phyloP scores from a whole-genome alignment of 148 eudicot genomes.

The Spergularia marina region DNA sequence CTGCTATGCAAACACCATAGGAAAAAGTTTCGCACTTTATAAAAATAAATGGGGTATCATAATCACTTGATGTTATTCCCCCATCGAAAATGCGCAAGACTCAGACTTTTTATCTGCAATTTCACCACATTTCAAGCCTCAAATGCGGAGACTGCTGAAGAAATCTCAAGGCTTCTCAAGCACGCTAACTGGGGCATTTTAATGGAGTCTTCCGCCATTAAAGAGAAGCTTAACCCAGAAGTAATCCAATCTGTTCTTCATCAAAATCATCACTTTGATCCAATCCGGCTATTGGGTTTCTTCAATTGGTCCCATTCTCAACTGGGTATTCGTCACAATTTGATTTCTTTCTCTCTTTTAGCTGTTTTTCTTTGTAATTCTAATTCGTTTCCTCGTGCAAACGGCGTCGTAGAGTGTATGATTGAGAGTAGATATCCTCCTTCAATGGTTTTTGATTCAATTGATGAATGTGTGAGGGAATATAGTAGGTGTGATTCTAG shows the following conservation, averaged over 20 bases:
- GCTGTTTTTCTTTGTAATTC: constrained; percentile 48
- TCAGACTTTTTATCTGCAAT: constrained; percentile 2
- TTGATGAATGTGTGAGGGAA: constrained; percentile 40
- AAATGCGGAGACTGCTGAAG: constrained; percentile 28
- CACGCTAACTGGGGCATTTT: constrained; percentile 52
- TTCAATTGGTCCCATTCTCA: constrained; percentile 59
- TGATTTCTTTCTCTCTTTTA: constrained; percentile 54
- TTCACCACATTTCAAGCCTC: constrained; percentile 23
- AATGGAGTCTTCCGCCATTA: constrained; percentile 46
- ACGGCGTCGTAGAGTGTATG: constrained; percentile 47
- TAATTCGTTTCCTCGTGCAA: constrained; percentile 40
- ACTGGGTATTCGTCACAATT: constrained; percentile 55
- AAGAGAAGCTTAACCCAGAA: constrained; percentile 58
- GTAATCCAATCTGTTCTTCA: constrained; percentile 61
- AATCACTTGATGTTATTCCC: constrained; percentile 12
- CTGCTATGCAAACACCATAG: too few species aligned
- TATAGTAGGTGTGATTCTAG: constrained; percentile 23
- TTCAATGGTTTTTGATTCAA: constrained; percentile 39
- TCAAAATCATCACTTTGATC: constrained; percentile 37
- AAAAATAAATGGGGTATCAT: constrained; percentile 16
- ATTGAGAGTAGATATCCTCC: constrained; percentile 29
- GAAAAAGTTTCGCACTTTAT: too few species aligned
- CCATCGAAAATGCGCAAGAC: constrained; percentile 2
- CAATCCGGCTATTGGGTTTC: constrained; percentile 58
- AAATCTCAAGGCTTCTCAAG: constrained; percentile 45